Conservation (phyloP, 345 rosid genomes). For the Abelmoschus esculentus region DNA sequence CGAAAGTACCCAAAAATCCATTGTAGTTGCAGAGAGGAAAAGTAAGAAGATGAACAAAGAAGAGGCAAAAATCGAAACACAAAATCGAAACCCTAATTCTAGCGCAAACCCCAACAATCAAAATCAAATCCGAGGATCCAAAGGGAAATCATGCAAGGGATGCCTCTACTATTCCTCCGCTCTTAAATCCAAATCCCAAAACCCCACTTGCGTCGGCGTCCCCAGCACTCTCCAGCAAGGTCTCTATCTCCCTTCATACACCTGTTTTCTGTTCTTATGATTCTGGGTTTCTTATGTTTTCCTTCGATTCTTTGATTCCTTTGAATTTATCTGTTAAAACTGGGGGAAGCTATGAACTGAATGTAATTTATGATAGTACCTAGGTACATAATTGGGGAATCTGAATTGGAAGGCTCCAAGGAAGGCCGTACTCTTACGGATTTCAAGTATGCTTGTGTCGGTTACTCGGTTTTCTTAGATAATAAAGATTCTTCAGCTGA, state of each 20-base stretch:
- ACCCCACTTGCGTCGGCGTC: slow-evolving; percentile 41
- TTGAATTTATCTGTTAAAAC: not conserved
- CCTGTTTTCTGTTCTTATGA: not conserved
- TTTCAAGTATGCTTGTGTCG: slow-evolving; percentile 40
- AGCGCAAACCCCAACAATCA: not conserved
- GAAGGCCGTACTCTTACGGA: slow-evolving; percentile 30
- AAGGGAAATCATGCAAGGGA: slow-evolving; percentile 44
- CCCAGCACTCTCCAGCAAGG: slow-evolving; percentile 34
- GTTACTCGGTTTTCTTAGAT: slow-evolving; percentile 35
- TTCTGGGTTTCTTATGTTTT: not conserved
- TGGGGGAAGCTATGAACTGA: not conserved
- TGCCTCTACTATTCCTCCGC: slow-evolving; percentile 35
- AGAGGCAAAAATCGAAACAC: not conserved
- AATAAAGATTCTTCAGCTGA: slow-evolving; percentile 20
- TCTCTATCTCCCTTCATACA: not conserved
- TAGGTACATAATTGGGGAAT: slow-evolving; percentile 25
- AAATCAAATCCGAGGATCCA: slow-evolving; percentile 7
- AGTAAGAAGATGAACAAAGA: slow-evolving; percentile 13
- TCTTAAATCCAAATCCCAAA: slow-evolving; percentile 27
- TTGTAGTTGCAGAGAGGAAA: not conserved
- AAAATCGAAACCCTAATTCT: slow-evolving; percentile 13
- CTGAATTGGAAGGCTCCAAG: slow-evolving; percentile 33
- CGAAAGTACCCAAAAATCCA: not conserved
- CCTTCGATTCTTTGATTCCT: not conserved
- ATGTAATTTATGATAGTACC: slow-evolving; percentile 26